A percentile compares a stretch with the other conserved stretches of the same genome.
These are phyloP conservation scores for Fusarium decemcellulare DNA, from an alignment of 2,329 filamentous ascomycete species.

Conservation along the genomic window DNA sequence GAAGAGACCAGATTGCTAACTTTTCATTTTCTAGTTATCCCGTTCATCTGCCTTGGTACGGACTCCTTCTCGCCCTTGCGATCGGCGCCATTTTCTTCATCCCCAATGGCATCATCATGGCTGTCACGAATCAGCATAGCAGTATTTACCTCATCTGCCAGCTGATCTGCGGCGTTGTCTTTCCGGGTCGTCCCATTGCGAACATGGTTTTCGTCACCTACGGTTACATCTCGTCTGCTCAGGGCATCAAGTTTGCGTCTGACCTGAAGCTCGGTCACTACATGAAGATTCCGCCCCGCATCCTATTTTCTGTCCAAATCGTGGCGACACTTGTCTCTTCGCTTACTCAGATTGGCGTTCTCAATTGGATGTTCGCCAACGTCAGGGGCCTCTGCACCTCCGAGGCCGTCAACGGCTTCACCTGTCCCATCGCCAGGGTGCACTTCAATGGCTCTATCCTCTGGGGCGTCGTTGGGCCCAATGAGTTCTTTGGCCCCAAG, in stretches of 20 bases:
- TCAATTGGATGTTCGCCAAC: constrained; percentile 91
- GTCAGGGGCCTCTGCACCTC: constrained; percentile 84
- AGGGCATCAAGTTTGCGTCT: constrained; percentile 90
- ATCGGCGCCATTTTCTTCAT: constrained; percentile 89
- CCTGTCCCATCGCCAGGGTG: constrained; percentile 87
- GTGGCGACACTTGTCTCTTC: constrained; percentile 82
- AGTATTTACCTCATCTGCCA: constrained; percentile 91
- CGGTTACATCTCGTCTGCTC: constrained; percentile 89
- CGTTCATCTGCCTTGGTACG: constrained; percentile 89
- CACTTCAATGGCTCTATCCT: constrained; percentile 93
- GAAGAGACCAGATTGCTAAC: constrained; percentile 6
- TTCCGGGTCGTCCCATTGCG: constrained; percentile 87
- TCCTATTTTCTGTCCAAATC: constrained; percentile 84
- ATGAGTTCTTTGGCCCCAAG: constrained; percentile 83
- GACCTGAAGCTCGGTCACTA: constrained; percentile 91
- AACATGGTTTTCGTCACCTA: constrained; percentile 97
- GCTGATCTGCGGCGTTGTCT: constrained; percentile 84
- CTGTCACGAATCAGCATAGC: constrained; percentile 90
- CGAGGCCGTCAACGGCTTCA: constrained; percentile 87
- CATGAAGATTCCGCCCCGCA: constrained; percentile 88
- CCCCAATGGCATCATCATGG: constrained; percentile 93
- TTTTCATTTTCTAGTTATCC: constrained; percentile 71
- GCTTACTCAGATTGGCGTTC: constrained; percentile 84
- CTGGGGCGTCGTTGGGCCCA: constrained; percentile 89
- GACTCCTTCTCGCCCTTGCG: constrained; percentile 81